These are phyloP conservation scores for Boletus reticuloceps DNA, from an alignment of 768 basidiomycete species.

Conservation along the genomic window DNA sequence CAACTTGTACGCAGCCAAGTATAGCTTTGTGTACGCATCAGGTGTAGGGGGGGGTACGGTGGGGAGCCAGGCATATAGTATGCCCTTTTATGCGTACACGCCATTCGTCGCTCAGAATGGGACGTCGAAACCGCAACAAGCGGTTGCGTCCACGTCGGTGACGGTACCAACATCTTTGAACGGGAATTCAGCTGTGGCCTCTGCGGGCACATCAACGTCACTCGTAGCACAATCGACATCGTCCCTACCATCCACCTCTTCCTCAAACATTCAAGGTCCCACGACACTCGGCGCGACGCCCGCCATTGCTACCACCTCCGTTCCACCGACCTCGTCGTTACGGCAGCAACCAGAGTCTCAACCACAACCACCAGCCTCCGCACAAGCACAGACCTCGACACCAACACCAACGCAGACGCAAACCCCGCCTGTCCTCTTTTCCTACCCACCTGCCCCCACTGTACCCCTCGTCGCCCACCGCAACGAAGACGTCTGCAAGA, in stretches of 20 bases:
- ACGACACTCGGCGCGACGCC: neutral
- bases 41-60: neutral
- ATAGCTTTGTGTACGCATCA: constrained; percentile 20
- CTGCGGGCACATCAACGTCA: neutral
- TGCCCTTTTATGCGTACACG: constrained; percentile 27
- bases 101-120: constrained; percentile 13
- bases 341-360: constrained; percentile 1
- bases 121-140: constrained; percentile 8
- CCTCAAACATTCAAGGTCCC: neutral
- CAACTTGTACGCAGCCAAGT: constrained; percentile 15
- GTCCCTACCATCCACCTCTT: neutral
- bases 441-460: constrained; percentile 10
- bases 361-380: neutral
- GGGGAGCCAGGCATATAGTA: constrained; percentile 22
- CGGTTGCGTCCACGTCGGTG: neutral
- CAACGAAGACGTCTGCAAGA: constrained; percentile 56
- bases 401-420: neutral
- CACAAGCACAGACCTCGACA: neutral
- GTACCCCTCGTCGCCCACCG: constrained; percentile 27
- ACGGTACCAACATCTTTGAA: neutral
- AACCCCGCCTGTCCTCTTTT: constrained; percentile 4
- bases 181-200: neutral
- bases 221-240: neutral
- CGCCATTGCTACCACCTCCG: neutral
- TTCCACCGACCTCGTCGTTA: neutral